Conservation (phyloP, 805 yeast genomes). For the Candida incommunis region DNA sequence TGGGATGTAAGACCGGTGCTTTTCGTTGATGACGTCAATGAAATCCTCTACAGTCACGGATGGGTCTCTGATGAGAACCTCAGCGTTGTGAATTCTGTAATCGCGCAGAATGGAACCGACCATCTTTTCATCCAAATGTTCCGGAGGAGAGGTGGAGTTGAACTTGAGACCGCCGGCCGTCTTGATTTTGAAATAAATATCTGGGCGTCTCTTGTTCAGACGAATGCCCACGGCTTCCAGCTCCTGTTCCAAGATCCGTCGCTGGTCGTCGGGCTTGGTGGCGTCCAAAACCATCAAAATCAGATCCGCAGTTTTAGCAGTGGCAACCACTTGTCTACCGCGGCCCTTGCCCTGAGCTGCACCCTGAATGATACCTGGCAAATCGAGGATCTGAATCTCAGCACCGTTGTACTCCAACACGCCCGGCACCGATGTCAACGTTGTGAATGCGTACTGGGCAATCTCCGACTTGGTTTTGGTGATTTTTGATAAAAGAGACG, state of each 20-base stretch:
- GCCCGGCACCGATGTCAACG: constrained; percentile 93
- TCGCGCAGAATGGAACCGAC: constrained; percentile 68
- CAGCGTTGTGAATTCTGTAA: constrained; percentile 85
- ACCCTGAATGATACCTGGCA: constrained; percentile 95
- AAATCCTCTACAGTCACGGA: constrained; percentile 83
- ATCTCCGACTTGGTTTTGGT: constrained; percentile 91
- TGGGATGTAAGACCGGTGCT: constrained; percentile 75
- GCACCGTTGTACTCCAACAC: constrained; percentile 92
- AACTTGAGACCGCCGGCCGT: constrained; percentile 87
- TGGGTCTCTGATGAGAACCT: constrained; percentile 79
- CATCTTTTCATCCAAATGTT: constrained; percentile 65
- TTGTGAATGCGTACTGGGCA: constrained; percentile 90
- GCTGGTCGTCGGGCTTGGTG: constrained; percentile 82
- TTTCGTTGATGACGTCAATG: constrained; percentile 80
- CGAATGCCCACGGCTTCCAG: constrained; percentile 90
- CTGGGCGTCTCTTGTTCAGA: constrained; percentile 68
- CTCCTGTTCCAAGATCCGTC: constrained; percentile 75
- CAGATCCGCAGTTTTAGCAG: constrained; percentile 88
- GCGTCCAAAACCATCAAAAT: constrained; percentile 92
- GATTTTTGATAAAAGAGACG: constrained; percentile 75
- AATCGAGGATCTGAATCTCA: constrained; percentile 91
- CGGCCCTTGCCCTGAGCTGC: constrained; percentile 96
- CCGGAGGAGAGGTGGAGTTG: constrained; percentile 69
- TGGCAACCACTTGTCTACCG: constrained; percentile 92
- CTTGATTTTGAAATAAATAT: constrained; percentile 62